Base-by-base conservation (phyloP, 73 alveolate genomes). In the Symbiodinium natans region DNA sequence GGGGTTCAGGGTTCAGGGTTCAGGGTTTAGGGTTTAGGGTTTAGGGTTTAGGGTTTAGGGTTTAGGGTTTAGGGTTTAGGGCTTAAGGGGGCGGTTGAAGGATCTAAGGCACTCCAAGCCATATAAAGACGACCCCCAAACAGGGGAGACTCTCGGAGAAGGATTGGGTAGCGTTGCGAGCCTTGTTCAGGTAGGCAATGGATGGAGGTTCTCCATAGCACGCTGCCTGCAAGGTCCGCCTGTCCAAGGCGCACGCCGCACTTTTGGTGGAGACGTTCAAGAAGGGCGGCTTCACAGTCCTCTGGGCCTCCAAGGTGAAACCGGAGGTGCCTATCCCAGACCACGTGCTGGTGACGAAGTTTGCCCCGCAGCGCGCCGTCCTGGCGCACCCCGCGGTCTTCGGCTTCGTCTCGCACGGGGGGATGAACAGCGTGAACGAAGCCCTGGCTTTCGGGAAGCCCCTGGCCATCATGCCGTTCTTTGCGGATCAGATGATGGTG, bases 361-460 rank as follows among this genome's bases (percentile, higher is more conserved):
- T 68, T 68, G 82, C 82, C 13, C 82, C 82, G 25, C 82, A 68
- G 82, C 82, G 82, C 40, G 82, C 82, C 38, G 82, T 68, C 40
- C 38, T 68, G 27, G 40, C 82, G 13, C 82, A 68, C 33, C 82
- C 82, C 0, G 82, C 82, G 33, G 82, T 68, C 82, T 68, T 68
- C 39, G 82, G 82, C 33, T 68, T 68, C 82, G 36, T 68, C 38
- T 68, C 82, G 33, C 82, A 68, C 25, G 82, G 82, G 27, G 82
- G 82, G 36, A 68, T 68, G 82, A 68, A 68, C 38, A 68, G 82
- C 33, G 82, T 68, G 40, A 68, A 68, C 38, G 82, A 68, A 68
- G 82, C 82, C 10, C 82, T 68, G 27, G 82, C 82, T 29, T 8
- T 6, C 13, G 82, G 82, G 1, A 68, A 68, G 82, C 82, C 82